Evolutionary conservation across 1,139 yeast genomes (phyloP).

Genomic region (Debaryomyces sp.): DNA sequence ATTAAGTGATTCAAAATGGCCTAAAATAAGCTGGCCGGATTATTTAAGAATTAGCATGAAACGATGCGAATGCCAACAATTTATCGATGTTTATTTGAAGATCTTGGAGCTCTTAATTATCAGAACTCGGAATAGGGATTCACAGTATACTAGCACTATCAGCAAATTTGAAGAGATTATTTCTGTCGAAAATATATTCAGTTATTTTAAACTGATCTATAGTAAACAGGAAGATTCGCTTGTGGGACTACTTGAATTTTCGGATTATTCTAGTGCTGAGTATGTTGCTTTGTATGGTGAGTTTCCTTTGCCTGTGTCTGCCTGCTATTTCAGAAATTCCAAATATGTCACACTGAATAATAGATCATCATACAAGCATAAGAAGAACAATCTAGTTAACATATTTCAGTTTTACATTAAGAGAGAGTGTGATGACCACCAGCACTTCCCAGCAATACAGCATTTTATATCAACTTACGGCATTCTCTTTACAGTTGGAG

Average conservation of each 20-base stretch:
- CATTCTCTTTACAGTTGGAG: slow-evolving; percentile 23
- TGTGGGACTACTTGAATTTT: slow-evolving; percentile 15
- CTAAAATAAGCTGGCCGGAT: slow-evolving; percentile 42
- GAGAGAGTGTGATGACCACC: slow-evolving; percentile 12
- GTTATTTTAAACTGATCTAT: slow-evolving; percentile 13
- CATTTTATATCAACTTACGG: slow-evolving; percentile 36
- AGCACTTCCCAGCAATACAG: slow-evolving; percentile 24
- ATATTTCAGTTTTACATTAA: slow-evolving; percentile 27
- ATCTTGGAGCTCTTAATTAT: slow-evolving; percentile 34
- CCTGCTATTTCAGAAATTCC: slow-evolving; percentile 19
- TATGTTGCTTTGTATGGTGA: slow-evolving; percentile 25
- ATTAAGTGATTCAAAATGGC: slow-evolving; percentile 35
- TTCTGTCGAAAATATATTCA: slow-evolving; percentile 6
- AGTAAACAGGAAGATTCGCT: slow-evolving; percentile 7
- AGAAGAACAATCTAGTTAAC: slow-evolving; percentile 8
- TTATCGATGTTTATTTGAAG: slow-evolving; percentile 35
- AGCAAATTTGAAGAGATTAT: neutral
- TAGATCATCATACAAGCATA: neutral
- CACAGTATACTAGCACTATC: neutral
- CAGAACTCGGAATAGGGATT: slow-evolving; percentile 3
- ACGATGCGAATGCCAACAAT: slow-evolving; percentile 31
- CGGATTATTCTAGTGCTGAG: slow-evolving; percentile 42
- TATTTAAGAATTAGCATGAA: slow-evolving; percentile 29
- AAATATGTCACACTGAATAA: neutral
- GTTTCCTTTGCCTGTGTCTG: slow-evolving; percentile 25